A percentile compares a stretch with the other conserved stretches of the same genome.
Evolutionary conservation across 2,329 filamentous ascomycete species (phyloP).

Genomic region (Fusarium foetens): DNA sequence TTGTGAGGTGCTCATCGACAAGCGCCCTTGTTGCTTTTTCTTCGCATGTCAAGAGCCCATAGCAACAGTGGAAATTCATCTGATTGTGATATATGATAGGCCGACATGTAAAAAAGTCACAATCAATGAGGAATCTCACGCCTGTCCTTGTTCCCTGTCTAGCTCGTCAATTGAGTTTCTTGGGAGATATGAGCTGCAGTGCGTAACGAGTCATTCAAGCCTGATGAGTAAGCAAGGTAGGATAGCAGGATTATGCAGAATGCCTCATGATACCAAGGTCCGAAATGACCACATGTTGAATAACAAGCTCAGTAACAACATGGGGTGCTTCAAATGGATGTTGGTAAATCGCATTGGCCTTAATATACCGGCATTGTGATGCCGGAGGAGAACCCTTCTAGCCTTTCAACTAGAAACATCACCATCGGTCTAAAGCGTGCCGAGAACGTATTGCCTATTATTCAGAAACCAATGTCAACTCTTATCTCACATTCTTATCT

Average conservation of each 20-base stretch:
- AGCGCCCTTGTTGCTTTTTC: neutral
- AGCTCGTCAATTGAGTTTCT: neutral
- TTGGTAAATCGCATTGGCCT: neutral
- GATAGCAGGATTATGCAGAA: neutral
- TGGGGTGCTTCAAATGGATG: rapidly evolving
- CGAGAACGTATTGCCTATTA: neutral
- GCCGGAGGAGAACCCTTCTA: neutral
- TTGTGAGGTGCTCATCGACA: neutral
- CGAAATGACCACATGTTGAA: neutral
- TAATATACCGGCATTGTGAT: neutral
- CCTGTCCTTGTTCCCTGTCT: neutral
- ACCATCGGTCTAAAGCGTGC: neutral
- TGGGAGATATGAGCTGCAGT: neutral
- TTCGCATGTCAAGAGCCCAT: neutral
- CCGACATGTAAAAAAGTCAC: rapidly evolving
- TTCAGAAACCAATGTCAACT: neutral
- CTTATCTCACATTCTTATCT: neutral
- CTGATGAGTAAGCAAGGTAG: neutral
- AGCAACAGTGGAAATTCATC: rapidly evolving
- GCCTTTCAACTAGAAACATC: neutral
- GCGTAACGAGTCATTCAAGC: neutral
- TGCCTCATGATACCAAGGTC: neutral
- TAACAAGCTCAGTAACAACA: rapidly evolving
- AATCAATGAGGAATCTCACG: neutral
- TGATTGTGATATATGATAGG: neutral